Percentiles rank a stretch among this genome's conserved stretches.
Evolutionary conservation across 1,284 basidiomycete genomes (phyloP).

Genomic region (Cryptococcus amylolentus): DNA sequence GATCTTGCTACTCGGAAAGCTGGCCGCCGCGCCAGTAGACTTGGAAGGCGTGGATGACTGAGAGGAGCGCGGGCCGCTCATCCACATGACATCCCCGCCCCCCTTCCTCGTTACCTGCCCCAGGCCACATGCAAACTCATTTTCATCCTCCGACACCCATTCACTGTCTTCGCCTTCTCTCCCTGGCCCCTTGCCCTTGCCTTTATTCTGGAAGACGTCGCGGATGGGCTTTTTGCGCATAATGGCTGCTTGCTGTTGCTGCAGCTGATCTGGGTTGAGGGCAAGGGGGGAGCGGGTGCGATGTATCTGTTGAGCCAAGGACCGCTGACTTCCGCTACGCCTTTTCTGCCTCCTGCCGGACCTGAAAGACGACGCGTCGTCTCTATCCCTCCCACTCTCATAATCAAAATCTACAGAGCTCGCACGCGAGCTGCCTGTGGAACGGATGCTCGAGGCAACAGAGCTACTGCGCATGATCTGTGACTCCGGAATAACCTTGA

Average conservation of each 20-base stretch:
- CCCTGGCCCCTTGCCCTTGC: constrained; percentile 5
- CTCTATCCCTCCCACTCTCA: constrained; percentile 21
- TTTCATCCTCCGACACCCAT: constrained; percentile 52
- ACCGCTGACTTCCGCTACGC: constrained; percentile 16
- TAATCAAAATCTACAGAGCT: constrained; percentile 29
- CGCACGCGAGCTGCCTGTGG: constrained; percentile 32
- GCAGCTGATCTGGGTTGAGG: neutral
- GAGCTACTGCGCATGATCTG: constrained; percentile 33
- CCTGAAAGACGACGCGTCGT: constrained; percentile 25
- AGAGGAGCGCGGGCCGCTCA: constrained; percentile 6
- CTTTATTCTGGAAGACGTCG: constrained; percentile 50
- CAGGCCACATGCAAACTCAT: constrained; percentile 46
- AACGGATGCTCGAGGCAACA: constrained; percentile 36
- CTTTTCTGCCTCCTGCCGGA: constrained; percentile 19
- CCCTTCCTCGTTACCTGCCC: constrained; percentile 33
- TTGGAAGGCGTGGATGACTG: neutral
- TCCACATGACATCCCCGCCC: constrained; percentile 5
- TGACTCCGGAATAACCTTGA: constrained; percentile 41
- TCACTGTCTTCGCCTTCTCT: constrained; percentile 31
- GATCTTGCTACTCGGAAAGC: constrained; percentile 9
- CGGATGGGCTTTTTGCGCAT: constrained; percentile 31
- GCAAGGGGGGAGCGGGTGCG: constrained; percentile 24
- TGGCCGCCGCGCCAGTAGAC: constrained; percentile 1
- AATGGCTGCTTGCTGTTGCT: constrained; percentile 12
- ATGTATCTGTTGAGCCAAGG: constrained; percentile 30